phyloP scores from a whole-genome alignment of 108 stramenopile genomes.

The Epithemia pelagica region DNA sequence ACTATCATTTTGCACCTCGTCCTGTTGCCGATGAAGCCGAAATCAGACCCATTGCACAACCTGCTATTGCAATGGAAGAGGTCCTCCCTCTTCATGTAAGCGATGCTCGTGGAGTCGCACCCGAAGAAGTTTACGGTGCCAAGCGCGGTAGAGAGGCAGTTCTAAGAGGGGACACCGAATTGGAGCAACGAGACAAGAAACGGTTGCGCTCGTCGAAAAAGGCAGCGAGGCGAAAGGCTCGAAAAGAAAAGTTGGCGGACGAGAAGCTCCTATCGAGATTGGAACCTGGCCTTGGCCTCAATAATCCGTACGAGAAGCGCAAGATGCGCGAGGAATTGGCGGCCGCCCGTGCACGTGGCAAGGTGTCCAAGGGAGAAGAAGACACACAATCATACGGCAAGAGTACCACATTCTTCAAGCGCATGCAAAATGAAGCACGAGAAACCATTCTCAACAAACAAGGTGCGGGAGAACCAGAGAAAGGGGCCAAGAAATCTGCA shows the following conservation, averaged over 20 bases:
- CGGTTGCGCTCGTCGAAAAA: conserved; percentile 85
- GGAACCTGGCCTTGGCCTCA: conserved; percentile 88
- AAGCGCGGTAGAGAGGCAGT: conserved; percentile 87
- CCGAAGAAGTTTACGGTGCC: conserved; percentile 88
- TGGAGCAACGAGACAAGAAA: conserved; percentile 88
- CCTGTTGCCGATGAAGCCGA: conserved; percentile 88
- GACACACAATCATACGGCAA: conserved; percentile 79
- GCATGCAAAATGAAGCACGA: conserved; percentile 81
- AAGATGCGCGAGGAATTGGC: conserved; percentile 78
- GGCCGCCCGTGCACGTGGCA: conserved; percentile 79
- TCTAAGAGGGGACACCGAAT: conserved; percentile 79
- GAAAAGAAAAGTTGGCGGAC: conserved; percentile 81
- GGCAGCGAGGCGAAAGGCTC: conserved; percentile 80
- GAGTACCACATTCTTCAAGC: conserved; percentile 86
- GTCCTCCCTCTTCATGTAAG: conserved; percentile 90
- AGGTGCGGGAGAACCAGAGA: conserved; percentile 6
- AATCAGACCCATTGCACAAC: conserved; percentile 56
- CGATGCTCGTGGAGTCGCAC: conserved; percentile 82
- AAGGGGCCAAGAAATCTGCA: conserved; percentile 8
- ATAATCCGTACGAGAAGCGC: conserved; percentile 92
- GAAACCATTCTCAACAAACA: conserved; percentile 33
- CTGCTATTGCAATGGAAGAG: conserved; percentile 98
- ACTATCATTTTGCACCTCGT: conserved; percentile 96
- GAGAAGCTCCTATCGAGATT: conserved; percentile 84
- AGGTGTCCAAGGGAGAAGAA: conserved; percentile 56